Evolutionary conservation across 495 filamentous ascomycete genomes (phyloP).

Genomic region (Aspergillus saccharolyticus): DNA sequence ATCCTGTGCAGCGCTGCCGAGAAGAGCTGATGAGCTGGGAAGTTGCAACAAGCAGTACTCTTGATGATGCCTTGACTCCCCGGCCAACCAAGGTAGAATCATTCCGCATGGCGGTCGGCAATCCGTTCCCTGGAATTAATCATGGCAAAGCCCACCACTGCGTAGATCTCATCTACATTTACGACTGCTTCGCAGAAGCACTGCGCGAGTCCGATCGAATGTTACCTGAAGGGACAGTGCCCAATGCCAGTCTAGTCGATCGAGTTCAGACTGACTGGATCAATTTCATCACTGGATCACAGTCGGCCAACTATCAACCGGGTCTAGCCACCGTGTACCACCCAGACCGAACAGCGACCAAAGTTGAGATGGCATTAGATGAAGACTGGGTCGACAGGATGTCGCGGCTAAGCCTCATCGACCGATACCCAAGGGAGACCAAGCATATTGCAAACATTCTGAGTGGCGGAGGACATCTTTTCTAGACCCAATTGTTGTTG

Average conservation of each 20-base stretch:
- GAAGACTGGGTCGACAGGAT: neutral
- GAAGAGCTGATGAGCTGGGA: slow-evolving; percentile 5
- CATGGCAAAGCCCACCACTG: slow-evolving; percentile 3
- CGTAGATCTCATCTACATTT: slow-evolving; percentile 5
- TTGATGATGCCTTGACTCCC: neutral
- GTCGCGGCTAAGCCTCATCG: neutral
- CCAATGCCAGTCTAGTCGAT: neutral
- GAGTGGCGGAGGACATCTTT: neutral
- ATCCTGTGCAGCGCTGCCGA: neutral
- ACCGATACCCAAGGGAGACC: neutral
- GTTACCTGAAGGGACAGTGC: neutral
- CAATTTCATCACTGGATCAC: neutral
- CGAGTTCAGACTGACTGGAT: neutral
- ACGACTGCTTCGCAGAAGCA: slow-evolving; percentile 1
- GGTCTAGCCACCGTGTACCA: neutral
- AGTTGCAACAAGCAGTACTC: neutral
- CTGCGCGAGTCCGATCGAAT: neutral
- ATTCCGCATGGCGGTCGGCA: neutral
- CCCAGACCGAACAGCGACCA: neutral
- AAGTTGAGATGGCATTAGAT: neutral
- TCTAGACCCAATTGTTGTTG: no score
- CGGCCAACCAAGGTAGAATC: neutral
- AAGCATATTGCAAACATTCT: neutral
- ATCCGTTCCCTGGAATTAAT: neutral
- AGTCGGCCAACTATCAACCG: neutral